These are phyloP conservation scores for Neonectria ditissima DNA, from an alignment of 2,329 filamentous ascomycete species.

Conservation along the genomic window DNA sequence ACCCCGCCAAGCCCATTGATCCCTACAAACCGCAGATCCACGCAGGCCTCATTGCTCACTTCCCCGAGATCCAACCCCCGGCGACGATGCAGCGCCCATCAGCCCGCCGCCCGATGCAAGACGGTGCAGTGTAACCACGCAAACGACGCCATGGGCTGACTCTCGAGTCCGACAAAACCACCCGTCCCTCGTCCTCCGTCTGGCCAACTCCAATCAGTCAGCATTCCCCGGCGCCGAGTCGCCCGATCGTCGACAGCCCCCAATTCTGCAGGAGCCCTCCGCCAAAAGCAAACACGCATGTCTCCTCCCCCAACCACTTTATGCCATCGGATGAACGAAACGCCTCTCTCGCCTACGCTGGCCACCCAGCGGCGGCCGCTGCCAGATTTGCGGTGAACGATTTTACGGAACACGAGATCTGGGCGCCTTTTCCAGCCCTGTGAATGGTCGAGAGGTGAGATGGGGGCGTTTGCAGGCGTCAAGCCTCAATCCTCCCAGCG, in stretches of 20 bases:
- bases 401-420: background rate
- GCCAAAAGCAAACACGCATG: constrained; percentile 10
- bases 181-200: background rate
- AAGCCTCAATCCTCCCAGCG: background rate
- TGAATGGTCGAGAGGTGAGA: background rate
- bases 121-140: constrained; percentile 5
- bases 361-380: background rate
- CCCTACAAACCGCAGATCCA: background rate
- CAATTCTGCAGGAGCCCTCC: background rate
- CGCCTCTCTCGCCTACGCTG: background rate
- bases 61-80: background rate
- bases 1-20: too few species aligned
- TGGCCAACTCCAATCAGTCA: background rate
- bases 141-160: constrained; percentile 4
- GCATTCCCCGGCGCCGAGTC: constrained; percentile 12
- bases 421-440: background rate
- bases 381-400: background rate
- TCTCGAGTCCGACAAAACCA: constrained; percentile 1
- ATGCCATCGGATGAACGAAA: background rate
- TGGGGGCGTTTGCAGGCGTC: background rate
- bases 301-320: background rate
- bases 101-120: constrained; percentile 1
- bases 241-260: background rate
- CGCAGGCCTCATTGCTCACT: background rate
- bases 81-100: background rate